These are phyloP conservation scores for Plasmodium relictum DNA, from an alignment of 169 alveolate species.

Conservation along the genomic window DNA sequence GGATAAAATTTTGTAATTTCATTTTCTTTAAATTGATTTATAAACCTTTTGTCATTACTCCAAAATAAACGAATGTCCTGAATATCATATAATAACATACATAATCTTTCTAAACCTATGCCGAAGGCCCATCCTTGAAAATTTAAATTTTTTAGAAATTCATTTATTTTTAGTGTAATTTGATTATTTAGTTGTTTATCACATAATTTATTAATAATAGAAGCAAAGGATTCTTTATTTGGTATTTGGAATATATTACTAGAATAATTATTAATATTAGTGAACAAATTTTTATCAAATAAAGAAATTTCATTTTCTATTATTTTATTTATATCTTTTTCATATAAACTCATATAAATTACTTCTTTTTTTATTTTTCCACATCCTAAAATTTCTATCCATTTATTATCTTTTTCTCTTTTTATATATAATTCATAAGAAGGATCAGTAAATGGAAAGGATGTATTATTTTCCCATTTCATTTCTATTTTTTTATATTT, in stretches of 20 bases:
- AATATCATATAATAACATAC: slow-evolving; percentile 91
- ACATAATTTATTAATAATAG: slow-evolving; percentile 37
- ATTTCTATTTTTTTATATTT: slow-evolving; percentile 84
- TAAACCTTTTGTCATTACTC: slow-evolving; percentile 92
- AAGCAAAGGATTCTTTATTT: background rate
- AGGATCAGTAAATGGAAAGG: slow-evolving; percentile 95
- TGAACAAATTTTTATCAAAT: slow-evolving; percentile 22
- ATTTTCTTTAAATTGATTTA: slow-evolving; percentile 83
- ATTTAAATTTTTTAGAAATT: slow-evolving; percentile 77
- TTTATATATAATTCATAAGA: slow-evolving; percentile 91
- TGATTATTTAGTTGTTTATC: slow-evolving; percentile 13
- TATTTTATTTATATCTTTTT: slow-evolving; percentile 51
- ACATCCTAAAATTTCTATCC: slow-evolving; percentile 94
- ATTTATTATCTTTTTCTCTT: slow-evolving; percentile 8
- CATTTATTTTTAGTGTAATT: slow-evolving; percentile 43
- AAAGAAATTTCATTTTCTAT: slow-evolving; percentile 57
- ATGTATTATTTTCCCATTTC: slow-evolving; percentile 91
- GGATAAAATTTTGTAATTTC: slow-evolving; percentile 77
- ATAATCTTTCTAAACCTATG: slow-evolving; percentile 94
- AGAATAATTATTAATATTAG: background rate
- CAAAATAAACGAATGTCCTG: slow-evolving; percentile 94
- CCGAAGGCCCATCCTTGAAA: slow-evolving; percentile 96
- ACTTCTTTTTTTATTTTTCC: slow-evolving; percentile 92
- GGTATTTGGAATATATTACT: background rate
- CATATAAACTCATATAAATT: slow-evolving; percentile 79